Base-by-base conservation (phyloP, 306 rosid genomes). In the Malus sylvestris region DNA sequence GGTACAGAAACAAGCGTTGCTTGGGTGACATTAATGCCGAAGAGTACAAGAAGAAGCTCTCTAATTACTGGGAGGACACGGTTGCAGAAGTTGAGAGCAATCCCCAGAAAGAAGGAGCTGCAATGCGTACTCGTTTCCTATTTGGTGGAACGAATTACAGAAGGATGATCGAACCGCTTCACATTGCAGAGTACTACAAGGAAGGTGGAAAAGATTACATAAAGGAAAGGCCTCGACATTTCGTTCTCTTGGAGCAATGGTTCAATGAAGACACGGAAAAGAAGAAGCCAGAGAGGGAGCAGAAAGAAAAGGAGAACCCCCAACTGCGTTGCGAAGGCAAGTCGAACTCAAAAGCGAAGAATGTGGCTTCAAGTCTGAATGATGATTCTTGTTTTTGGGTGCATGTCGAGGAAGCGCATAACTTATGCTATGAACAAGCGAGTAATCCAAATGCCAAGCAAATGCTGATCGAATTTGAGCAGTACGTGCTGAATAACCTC, bases 351-450 rank as follows among this genome's bases (percentile, higher is more conserved):
- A 70, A 49, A 27, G 25, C 73, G 29, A 60, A 71, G 49, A 70
- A 61, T 7, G 88, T 89, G 67, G 71, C 72, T 9, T 42, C 73
- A 23, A 75, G 71, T 76, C 81, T 89, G 64, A 93, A 88, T 3
- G 42, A 83, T 35, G 97, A 89, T 84, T 89, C 97, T n/a, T 88
- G 93, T 80, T 93, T 93, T 67, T 89, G 96, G 96, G 90, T 89
- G 42, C 67, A 65, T 19, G 96, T 91, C 52, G 98, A 93, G 81
- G 93, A 89, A 68, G 92, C 93, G 61, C 73, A 53, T 10, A 67
- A 84, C 29, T 78, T 40, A 5, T 84, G 86, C 71, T 5, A 75
- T 71, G 62, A 0, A 22, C 33, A 1, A 19, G 83, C 78, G 45
- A 81, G 61, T 11, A 71, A 82, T 29, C 61, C 10, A 49, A 6